A percentile compares a stretch with the other conserved stretches of the same genome.
These are phyloP conservation scores for Hibiscus tridactylites DNA, from an alignment of 345 rosid species.

Conservation along the genomic window DNA sequence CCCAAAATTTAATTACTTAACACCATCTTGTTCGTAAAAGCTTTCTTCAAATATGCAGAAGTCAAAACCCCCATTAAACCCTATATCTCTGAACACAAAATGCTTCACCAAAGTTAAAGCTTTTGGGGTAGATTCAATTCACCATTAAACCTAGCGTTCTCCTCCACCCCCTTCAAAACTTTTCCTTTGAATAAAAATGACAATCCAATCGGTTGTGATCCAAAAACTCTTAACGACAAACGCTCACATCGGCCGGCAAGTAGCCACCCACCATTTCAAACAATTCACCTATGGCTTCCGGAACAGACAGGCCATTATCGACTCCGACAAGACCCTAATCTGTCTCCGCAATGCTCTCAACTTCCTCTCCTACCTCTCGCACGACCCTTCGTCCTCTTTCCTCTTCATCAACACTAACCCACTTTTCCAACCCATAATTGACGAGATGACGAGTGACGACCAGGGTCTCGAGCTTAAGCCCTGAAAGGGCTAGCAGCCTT, in stretches of 20 bases:
- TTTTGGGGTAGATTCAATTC: background rate
- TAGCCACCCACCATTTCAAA: constrained; percentile 77
- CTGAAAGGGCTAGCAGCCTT: constrained; percentile 41
- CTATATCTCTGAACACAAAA: background rate
- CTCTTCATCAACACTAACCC: constrained; percentile 92
- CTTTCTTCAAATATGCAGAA: background rate
- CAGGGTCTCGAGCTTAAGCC: constrained; percentile 57
- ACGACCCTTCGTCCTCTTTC: constrained; percentile 41
- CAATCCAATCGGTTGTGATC: constrained; percentile 75
- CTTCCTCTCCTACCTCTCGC: constrained; percentile 64
- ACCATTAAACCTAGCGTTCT: background rate
- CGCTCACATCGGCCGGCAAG: constrained; percentile 73
- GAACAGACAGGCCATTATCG: constrained; percentile 55
- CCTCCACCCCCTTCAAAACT: background rate
- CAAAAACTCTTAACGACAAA: constrained; percentile 82
- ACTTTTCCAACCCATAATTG: constrained; percentile 68
- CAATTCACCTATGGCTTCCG: constrained; percentile 65
- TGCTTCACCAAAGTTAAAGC: background rate
- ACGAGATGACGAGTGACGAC: constrained; percentile 73
- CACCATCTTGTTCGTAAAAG: too few relatives aligned
- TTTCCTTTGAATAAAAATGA: constrained; percentile 29
- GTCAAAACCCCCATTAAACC: background rate
- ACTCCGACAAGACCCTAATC: constrained; percentile 79
- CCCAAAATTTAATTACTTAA: too few relatives aligned
- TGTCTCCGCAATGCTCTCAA: constrained; percentile 80